Conservation (phyloP, 371 early-diverging fungal genomes). For the Apophysomyces elegans region DNA sequence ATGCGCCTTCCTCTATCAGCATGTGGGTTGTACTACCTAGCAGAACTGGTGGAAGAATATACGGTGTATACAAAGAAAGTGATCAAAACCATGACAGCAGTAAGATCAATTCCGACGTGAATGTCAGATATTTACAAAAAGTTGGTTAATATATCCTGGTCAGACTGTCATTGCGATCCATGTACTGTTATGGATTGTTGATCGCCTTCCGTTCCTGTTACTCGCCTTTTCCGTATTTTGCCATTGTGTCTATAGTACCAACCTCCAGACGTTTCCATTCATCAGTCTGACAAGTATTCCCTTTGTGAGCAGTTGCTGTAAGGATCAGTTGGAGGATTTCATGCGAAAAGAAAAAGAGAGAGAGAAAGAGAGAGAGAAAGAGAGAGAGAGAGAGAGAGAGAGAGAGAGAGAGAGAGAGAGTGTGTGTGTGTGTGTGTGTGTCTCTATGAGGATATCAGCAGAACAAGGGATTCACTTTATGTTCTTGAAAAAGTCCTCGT, state of each 20-base stretch:
- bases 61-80: conserved; percentile 79
- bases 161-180: conserved; percentile 68
- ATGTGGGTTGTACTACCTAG: conserved; percentile 84
- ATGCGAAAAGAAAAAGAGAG: no score
- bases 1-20: conserved; percentile 46
- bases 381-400: no score
- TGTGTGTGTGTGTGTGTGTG: no score
- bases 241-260: conserved; percentile 71
- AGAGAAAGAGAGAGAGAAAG: no score
- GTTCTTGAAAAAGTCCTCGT: conserved; percentile 62
- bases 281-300: conserved; percentile 66
- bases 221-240: conserved; percentile 70
- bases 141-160: not conserved
- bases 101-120: conserved; percentile 29
- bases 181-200: conserved; percentile 67
- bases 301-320: conserved; percentile 74
- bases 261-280: conserved; percentile 75
- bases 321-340: conserved; percentile 8
- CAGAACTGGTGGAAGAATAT: conserved; percentile 82
- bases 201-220: conserved; percentile 68
- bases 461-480: not conserved
- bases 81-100: conserved; percentile 71
- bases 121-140: not conserved
- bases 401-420: no score
- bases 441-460: no score